Percentiles rank a stretch among this genome's conserved stretches.
These are phyloP conservation scores for Mortierella sp. DNA, from an alignment of 371 early-diverging fungal genomes.

Conservation along the genomic window DNA sequence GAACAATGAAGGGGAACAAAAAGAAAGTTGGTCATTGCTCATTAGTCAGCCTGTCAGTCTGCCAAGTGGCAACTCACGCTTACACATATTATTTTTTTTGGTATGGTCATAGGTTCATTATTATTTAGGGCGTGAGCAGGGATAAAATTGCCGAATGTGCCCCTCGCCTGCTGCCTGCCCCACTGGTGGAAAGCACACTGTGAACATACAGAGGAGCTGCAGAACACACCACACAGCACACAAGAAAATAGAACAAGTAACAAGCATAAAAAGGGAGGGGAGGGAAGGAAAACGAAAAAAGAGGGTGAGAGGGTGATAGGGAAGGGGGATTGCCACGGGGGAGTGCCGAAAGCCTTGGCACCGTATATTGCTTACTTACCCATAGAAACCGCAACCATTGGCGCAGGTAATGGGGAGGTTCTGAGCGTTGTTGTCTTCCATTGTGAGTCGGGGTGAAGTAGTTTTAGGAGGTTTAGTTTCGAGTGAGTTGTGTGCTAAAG, in stretches of 20 bases:
- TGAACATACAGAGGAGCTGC: not conserved
- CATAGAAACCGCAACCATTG: constrained; percentile 77
- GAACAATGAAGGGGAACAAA: not conserved
- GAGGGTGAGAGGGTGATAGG: not conserved
- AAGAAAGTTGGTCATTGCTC: not conserved
- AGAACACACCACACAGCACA: not conserved
- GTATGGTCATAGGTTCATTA: too few species aligned
- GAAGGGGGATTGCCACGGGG: too few species aligned
- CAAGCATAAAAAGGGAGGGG: not conserved
- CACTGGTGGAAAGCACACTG: not conserved
- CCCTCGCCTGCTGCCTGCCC: not conserved
- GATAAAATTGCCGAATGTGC: not conserved
- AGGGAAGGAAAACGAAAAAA: not conserved
- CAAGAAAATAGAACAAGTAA: not conserved
- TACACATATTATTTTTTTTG: too few species aligned
- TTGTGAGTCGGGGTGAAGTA: constrained; percentile 11
- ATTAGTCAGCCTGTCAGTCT: not conserved
- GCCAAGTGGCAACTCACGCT: too few species aligned
- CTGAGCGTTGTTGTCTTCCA: constrained; percentile 71
- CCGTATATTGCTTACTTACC: constrained; percentile 45
- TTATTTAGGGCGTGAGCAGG: not conserved
- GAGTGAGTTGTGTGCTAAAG: too few species aligned
- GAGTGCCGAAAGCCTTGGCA: too few species aligned
- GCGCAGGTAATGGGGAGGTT: constrained; percentile 65
- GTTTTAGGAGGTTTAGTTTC: not conserved